phyloP scores from a whole-genome alignment of 331 rosid genomes.

The Malus hybrid region DNA sequence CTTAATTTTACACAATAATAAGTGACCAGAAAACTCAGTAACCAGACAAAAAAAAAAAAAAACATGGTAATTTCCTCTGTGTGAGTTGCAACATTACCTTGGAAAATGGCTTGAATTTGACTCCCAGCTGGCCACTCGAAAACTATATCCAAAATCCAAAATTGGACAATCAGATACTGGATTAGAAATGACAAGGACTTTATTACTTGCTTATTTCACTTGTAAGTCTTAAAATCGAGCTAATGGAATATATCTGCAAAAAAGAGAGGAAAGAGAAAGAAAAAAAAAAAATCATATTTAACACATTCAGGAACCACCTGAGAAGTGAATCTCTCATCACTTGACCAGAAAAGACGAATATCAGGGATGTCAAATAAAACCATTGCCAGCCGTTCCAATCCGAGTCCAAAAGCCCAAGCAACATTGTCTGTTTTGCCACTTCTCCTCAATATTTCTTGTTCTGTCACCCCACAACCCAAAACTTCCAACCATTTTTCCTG shows the following conservation, averaged over 20 bases:
- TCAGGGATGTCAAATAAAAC: constrained; percentile 96
- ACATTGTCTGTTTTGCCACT: constrained; percentile 67
- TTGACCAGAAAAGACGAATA: constrained; percentile 92
- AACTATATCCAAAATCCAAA: constrained; percentile 47
- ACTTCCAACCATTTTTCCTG: constrained; percentile 95
- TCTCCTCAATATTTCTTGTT: constrained; percentile 82
- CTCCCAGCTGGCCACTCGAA: constrained; percentile 63
- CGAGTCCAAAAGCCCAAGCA: constrained; percentile 99
- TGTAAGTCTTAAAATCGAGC: constrained; percentile 5
- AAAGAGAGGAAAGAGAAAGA: background rate
- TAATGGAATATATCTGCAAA: background rate
- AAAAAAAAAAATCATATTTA: constrained; percentile 2
- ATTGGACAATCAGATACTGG: constrained; percentile 7
- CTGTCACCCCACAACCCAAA: constrained; percentile 95
- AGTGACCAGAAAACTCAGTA: background rate
- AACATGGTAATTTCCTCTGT: background rate
- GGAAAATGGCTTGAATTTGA: constrained; percentile 83
- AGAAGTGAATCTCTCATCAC: constrained; percentile 84
- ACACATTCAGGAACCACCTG: constrained; percentile 52
- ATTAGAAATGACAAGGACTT: background rate
- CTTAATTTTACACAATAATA: background rate
- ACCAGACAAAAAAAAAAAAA: background rate
- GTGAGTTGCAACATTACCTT: constrained; percentile 49
- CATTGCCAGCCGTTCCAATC: constrained; percentile 95
- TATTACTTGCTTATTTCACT: background rate